Conservation (phyloP, 2,329 filamentous ascomycete genomes). For the Pseudovirgaria hyperparasitica region DNA sequence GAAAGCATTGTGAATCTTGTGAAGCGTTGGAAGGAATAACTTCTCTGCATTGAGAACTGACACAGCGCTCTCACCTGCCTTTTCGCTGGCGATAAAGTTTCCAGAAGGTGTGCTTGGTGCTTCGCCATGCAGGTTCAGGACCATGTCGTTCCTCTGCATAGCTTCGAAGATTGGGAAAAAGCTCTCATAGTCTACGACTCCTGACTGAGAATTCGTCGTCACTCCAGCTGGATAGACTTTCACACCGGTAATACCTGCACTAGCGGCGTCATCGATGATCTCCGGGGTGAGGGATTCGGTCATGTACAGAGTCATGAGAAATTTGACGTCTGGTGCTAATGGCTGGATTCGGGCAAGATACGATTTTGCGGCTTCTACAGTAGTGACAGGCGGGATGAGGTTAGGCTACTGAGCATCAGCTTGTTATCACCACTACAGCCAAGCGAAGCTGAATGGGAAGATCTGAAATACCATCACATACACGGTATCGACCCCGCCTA, state of each 20-base stretch:
- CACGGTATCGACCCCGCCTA: slow-evolving; percentile 40
- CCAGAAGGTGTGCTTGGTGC: slow-evolving; percentile 41
- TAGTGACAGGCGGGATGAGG: slow-evolving; percentile 37
- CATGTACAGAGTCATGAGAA: slow-evolving; percentile 39
- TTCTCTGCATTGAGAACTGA: slow-evolving; percentile 54
- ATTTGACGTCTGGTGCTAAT: slow-evolving; percentile 36
- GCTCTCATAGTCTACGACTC: slow-evolving; percentile 54
- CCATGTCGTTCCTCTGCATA: slow-evolving; percentile 72
- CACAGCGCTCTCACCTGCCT: slow-evolving; percentile 22
- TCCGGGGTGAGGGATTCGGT: slow-evolving; percentile 36
- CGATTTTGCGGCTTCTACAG: slow-evolving; percentile 32
- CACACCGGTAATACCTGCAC: slow-evolving; percentile 57
- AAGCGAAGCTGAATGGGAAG: background rate
- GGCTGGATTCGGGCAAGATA: slow-evolving; percentile 31
- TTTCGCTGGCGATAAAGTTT: slow-evolving; percentile 6
- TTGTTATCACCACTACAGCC: background rate
- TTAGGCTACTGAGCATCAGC: slow-evolving; percentile 28
- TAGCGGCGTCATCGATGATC: slow-evolving; percentile 57
- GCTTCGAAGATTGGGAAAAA: slow-evolving; percentile 75
- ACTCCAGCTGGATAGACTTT: slow-evolving; percentile 52
- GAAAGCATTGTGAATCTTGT: slow-evolving; percentile 60
- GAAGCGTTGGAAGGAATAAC: slow-evolving; percentile 68
- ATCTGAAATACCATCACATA: slow-evolving; percentile 35
- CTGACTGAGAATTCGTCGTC: slow-evolving; percentile 44
- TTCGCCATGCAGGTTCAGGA: slow-evolving; percentile 93